Base-by-base conservation (phyloP, 73 alveolate species). In the Symbiodinium natans region DNA sequence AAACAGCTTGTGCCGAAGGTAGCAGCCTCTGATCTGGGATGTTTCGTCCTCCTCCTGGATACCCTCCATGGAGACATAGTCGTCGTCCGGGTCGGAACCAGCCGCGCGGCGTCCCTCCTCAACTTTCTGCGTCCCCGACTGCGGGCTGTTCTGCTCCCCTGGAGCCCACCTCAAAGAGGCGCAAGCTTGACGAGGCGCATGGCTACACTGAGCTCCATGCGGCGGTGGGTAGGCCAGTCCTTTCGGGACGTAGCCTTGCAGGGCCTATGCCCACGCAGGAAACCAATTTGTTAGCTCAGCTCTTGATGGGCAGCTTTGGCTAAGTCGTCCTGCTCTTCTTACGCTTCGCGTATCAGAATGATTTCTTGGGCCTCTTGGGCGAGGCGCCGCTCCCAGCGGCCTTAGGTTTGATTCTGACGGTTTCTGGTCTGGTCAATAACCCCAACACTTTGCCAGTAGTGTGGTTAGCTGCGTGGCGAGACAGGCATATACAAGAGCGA, bases 251-350 rank as follows among this genome's bases (percentile, higher is more conserved):
- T n/a, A 59, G 75, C 75, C 7, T 25, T 59, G 75, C 75, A 19
- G 75, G 75, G 75, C 75, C 75, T 19, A 59, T n/a, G 75, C 75
- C 75, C 34, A 59, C 75, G 5, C 75, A 59, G 75, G 75, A 59
- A 25, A 59, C 17, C 75, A 7, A 59, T 5, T n/a, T 59, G 75
- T n/a, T 59, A 59, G 75, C 75, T 19, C 75, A 59, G 75, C 33
- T 59, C 34, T 59, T 59, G 75, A n/a, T 9, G 27, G 75, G 17
- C 75, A 19, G 31, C 75, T 5, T 19, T 59, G 75, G 75, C 75
- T 59, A 13, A n/a, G 75, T 19, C 75, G 75, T 13, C 33, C 75
- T 6, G 75, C 75, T n/a, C 33, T 59, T 11, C 33, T n/a, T 19
- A 59, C n/a, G n/a, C n/a, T n/a, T n/a, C n/a, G n/a, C 27, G 21